Evolutionary conservation across 192 early-diverging fungal species (phyloP), one percentile per base, ranked within the genome.

Genomic region (Podila clonocystis): DNA sequence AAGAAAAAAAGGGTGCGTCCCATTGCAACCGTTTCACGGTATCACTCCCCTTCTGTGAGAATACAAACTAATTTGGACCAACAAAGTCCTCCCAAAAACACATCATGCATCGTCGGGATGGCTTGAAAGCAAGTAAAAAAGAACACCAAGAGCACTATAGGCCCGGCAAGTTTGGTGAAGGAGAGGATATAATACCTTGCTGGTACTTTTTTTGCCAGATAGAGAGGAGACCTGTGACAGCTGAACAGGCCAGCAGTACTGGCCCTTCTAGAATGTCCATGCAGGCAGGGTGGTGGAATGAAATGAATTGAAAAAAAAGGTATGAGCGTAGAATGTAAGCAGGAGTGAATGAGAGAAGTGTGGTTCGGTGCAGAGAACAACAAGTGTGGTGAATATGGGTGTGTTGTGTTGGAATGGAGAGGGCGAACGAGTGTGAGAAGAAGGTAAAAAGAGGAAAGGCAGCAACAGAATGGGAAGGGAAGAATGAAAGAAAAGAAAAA

Each of bases 251-350:
- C 45, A 80, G 55, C 26, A 80, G 58, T 15, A 73, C 36, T 12
- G 77, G 77, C 12, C 77, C 77, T 69, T 80, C 70, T 26, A 80
- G 61, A 69, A 73, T 63, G 67, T 80, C 77, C 77, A 80, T 80
- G 71, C 61, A 69, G 65, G 9, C 38, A 34, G 36, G 45, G 22
- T 13, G 7, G 20, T 22, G 63, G 29, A 15, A 12, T 22, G 24
- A 20, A 62, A 55, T 58, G 62, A 26, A 62, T 49, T 36, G 20
- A 41, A 28, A 36, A 45, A 1, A 34, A 17, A 38, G 4, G 41
- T 45, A 15, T 15, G 41, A 45, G 13, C 41, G 41, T 0, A 45
- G 28, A 61, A 61, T 30, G 59, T 61, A 12, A 19, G 22, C 26
- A 5, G 11, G 15, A 31, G 13, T 17, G n/a, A 55, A 55, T 55